phyloP scores from a whole-genome alignment of 257 asterid genomes.

The Petrea volubilis region DNA sequence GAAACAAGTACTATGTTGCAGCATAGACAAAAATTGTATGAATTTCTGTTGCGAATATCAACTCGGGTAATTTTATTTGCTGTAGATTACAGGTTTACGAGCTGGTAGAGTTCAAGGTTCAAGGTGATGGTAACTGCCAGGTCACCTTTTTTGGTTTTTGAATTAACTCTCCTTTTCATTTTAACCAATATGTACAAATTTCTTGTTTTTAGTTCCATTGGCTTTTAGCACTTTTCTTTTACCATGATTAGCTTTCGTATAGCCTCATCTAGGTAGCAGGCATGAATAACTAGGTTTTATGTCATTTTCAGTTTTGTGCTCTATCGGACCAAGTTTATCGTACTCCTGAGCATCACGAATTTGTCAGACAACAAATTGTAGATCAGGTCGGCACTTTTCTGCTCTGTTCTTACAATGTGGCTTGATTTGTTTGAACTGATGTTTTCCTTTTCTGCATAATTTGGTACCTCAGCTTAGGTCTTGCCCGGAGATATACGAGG shows the following conservation, averaged over 20 bases:
- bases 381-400: conserved; percentile 62
- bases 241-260: conserved; percentile 4
- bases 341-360: conserved; percentile 87
- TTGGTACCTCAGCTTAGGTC: conserved; percentile 70
- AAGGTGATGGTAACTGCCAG: conserved; percentile 99
- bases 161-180: neutral
- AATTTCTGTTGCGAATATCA: neutral
- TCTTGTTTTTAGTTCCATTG: neutral
- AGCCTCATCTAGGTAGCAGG: neutral
- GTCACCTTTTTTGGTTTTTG: conserved; percentile 34
- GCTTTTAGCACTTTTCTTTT: neutral
- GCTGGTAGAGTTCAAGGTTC: conserved; percentile 83
- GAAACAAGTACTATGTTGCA: conserved; percentile 2
- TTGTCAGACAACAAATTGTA: conserved; percentile 88
- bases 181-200: neutral
- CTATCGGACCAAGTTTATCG: conserved; percentile 95
- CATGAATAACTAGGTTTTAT: conserved; percentile 10
- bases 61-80: conserved; percentile 27
- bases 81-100: conserved; percentile 82
- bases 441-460: conserved; percentile 19
- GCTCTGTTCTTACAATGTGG: conserved; percentile 5
- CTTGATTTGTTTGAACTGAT: conserved; percentile 22
- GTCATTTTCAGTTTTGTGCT: conserved; percentile 71
- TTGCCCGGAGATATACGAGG: conserved; percentile 77
- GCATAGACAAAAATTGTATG: neutral